Conservation (phyloP, 176 grass and related monocot species). For the Juncus inflexus region DNA sequence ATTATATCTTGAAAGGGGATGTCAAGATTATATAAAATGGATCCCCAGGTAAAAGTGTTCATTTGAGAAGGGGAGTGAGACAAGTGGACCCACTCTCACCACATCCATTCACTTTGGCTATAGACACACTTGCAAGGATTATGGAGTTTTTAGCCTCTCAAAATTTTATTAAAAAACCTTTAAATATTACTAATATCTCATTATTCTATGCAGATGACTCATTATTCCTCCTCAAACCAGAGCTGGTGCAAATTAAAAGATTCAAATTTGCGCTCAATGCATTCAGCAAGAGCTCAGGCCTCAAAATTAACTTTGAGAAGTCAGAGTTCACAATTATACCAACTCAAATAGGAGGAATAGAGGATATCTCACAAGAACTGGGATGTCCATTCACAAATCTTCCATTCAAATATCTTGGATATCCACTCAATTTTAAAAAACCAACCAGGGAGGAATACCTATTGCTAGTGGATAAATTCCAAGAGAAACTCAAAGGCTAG, state of each 20-base stretch:
- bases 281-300: not conserved
- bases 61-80: not conserved
- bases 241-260: not conserved
- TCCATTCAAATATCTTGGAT: not conserved
- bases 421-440: not conserved
- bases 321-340: not conserved
- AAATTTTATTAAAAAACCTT: not conserved
- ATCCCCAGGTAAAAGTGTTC: not conserved
- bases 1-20: not conserved
- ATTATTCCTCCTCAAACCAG: not conserved
- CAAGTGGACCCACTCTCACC: slow-evolving; percentile 1
- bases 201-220: not conserved
- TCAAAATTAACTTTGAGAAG: not conserved
- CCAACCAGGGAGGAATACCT: not conserved
- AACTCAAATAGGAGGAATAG: not conserved
- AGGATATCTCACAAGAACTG: not conserved
- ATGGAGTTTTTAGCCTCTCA: not conserved
- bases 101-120: not conserved
- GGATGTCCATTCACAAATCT: not conserved
- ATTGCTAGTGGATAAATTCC: not conserved
- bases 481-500: not conserved
- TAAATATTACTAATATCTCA: not conserved
- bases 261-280: not conserved
- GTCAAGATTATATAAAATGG: not conserved
- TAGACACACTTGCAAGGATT: not conserved